phyloP scores from a whole-genome alignment of 163 green algal genomes.

The Chlorella variabilis region DNA sequence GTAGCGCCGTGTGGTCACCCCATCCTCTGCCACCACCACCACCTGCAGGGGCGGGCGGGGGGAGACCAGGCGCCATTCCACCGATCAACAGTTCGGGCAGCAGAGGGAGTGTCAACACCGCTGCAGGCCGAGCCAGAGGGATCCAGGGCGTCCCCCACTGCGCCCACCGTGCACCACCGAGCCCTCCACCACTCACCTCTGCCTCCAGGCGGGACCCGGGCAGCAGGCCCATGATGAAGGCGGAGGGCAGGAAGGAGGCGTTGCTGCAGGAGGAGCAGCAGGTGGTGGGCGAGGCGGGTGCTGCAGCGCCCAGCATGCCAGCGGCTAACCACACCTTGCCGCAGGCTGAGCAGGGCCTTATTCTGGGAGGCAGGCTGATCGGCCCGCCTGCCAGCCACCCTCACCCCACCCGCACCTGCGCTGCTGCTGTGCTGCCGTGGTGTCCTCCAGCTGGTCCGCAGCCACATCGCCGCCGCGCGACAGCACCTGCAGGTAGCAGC shows the following conservation, averaged over 20 bases:
- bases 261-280: constrained; percentile 30
- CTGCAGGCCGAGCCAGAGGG: no score
- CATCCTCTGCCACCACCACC: constrained; percentile 65
- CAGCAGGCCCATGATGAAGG: constrained; percentile 56
- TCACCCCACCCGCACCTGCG: neutral
- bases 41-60: constrained; percentile 29
- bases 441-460: constrained; percentile 58
- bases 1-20: constrained; percentile 60
- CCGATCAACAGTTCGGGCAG: no score
- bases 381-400: neutral
- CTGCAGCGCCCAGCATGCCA: no score
- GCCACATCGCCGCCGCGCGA: constrained; percentile 53
- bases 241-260: constrained; percentile 54
- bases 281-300: no score
- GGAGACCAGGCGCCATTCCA: no score
- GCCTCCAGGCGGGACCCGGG: constrained; percentile 38
- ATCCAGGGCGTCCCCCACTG: no score
- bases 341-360: no score
- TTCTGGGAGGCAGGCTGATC: neutral
- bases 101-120: no score
- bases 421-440: constrained; percentile 24
- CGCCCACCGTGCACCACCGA: no score
- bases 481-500: constrained; percentile 47
- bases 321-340: no score
- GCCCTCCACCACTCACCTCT: neutral